Conservation (phyloP, 2,329 filamentous ascomycete species). For the Paradendryphiella salina region DNA sequence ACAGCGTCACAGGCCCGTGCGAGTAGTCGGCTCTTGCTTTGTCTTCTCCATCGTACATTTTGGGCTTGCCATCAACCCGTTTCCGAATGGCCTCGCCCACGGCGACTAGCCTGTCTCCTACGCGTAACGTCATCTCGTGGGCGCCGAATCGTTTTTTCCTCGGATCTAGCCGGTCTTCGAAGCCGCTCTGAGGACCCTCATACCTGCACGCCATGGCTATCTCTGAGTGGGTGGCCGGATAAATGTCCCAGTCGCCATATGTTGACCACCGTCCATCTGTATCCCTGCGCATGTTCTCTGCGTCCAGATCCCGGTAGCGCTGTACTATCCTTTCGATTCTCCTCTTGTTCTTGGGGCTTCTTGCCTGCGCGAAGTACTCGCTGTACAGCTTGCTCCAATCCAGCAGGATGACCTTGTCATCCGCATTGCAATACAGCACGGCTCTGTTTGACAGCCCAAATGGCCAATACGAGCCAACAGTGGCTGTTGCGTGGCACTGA, state of each 20-base stretch:
- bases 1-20: not conserved
- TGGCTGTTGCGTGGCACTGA: slow-evolving; percentile 8
- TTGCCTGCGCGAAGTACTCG: slow-evolving; percentile 8
- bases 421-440: slow-evolving; percentile 11
- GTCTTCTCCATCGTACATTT: not conserved
- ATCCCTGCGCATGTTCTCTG: not conserved
- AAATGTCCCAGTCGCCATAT: slow-evolving; percentile 10
- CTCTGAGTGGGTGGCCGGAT: not conserved
- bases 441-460: slow-evolving; percentile 6
- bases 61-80: not conserved
- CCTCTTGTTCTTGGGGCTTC: slow-evolving; percentile 1
- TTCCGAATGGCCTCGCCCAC: not conserved
- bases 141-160: not conserved
- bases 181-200: not conserved
- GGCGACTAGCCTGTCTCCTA: not conserved
- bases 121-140: not conserved
- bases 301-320: not conserved
- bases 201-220: slow-evolving; percentile 8
- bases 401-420: slow-evolving; percentile 8
- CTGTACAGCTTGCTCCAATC: slow-evolving; percentile 14
- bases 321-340: not conserved
- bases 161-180: not conserved
- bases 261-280: not conserved
- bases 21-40: not conserved
- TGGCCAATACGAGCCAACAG: slow-evolving; percentile 11